Base-by-base conservation (phyloP, 2,329 filamentous ascomycete genomes). In the Fonsecaea multimorphosa region DNA sequence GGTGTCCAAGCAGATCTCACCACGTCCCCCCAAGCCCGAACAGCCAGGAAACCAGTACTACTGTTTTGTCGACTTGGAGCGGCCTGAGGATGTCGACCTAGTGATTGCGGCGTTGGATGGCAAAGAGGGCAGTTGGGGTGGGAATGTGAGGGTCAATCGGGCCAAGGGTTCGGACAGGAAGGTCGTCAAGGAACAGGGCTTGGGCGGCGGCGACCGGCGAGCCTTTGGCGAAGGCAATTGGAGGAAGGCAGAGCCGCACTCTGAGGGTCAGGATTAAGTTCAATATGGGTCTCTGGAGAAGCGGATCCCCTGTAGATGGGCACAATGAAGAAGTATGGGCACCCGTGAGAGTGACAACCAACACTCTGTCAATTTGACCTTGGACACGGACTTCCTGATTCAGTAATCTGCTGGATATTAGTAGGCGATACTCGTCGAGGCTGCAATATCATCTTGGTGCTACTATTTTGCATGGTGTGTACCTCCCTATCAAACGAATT, bases 1-100 rank as follows among this genome's bases (percentile, higher is more conserved):
- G 58, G 77, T 84, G 63, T 83, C 79, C 73, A 84, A 83, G 73
- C 73, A 83, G 52, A 89, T 85, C 80, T 88, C 82, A 54, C 86
- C 83, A 68, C 87, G 81, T 73, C 86, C 79, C 72, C 56, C 56
- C 16, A 88, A 82, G 64, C 79, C 78, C 29, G 75, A 78, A n/a
- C 79, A 80, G 46, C 78, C 81, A 0, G 86, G 85, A 32, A 83
- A 86, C 68, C 82, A 87, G 72, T 84, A 89, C 76, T 89, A 87
- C 75, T 86, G 86, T 71, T 90, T 89, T 65, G 85, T 90, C n/a
- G 87, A 90, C 71, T 83, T 90, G 63, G 79, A 78, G 55, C 85
- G 81, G 5, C 73, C 77, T 0, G 82, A 86, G 59, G 84, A 89
- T 67, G 86, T 85, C 0, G 75, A 81, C 36, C 76, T 76, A 9